Conservation (phyloP, 352 stramenopile species). For the Thalassiosira pacifica region DNA sequence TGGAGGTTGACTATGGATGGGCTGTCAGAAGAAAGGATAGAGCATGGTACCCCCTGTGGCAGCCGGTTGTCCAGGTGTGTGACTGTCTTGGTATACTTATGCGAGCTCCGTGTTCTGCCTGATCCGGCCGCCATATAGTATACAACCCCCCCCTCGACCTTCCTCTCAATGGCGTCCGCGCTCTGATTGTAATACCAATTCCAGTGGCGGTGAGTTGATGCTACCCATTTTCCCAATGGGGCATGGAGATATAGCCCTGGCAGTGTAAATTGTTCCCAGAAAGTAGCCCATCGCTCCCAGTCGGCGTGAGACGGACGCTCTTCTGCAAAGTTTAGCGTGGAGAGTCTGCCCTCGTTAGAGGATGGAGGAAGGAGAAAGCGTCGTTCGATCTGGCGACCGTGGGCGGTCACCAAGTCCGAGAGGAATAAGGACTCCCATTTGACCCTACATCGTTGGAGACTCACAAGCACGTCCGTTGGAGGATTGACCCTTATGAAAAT, state of each 20-base stretch:
- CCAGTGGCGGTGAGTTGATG: no score
- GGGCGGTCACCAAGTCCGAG: background rate
- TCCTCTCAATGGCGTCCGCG: no score
- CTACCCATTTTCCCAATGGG: background rate
- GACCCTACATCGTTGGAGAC: background rate
- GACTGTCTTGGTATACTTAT: background rate
- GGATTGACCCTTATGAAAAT: background rate
- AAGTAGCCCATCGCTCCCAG: background rate
- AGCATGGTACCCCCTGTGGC: background rate
- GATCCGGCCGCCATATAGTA: background rate
- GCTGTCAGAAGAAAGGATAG: background rate
- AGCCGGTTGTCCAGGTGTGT: background rate
- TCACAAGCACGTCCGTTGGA: background rate
- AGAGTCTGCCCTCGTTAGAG: background rate
- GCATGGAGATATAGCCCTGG: background rate
- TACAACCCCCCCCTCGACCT: background rate
- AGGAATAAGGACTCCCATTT: background rate
- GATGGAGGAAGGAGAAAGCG: background rate
- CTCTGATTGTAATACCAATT: no score
- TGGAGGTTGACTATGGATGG: background rate
- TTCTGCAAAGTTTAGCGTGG: background rate
- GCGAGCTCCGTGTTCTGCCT: background rate
- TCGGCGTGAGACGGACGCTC: background rate
- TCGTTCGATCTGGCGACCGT: background rate
- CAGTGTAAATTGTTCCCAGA: background rate